A percentile compares a stretch with the other conserved stretches of the same genome.
Evolutionary conservation across 768 basidiomycete species (phyloP).

Genomic region (Boletus insuetus): DNA sequence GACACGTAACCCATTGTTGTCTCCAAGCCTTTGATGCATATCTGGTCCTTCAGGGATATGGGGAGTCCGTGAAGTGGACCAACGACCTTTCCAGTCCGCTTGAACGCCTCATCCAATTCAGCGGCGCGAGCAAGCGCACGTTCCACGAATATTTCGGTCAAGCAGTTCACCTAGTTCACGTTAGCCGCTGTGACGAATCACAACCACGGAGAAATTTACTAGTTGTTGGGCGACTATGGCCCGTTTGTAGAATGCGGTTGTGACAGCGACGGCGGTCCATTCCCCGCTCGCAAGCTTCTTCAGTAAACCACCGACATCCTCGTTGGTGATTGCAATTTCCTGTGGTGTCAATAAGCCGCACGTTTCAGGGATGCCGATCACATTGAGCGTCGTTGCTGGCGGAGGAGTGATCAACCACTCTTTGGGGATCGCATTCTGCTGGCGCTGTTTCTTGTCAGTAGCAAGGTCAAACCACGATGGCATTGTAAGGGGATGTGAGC

Average conservation of each 20-base stretch:
- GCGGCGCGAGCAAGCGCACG: conserved; percentile 61
- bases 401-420: conserved; percentile 60
- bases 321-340: conserved; percentile 62
- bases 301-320: conserved; percentile 45
- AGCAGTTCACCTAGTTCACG: conserved; percentile 61
- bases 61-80: conserved; percentile 79
- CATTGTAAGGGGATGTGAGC: conserved; percentile 1
- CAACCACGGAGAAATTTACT: conserved; percentile 38
- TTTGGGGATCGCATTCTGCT: conserved; percentile 55
- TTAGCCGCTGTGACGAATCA: not conserved
- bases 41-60: conserved; percentile 73
- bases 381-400: conserved; percentile 46
- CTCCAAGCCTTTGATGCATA: conserved; percentile 66
- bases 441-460: conserved; percentile 51
- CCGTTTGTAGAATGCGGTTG: conserved; percentile 71
- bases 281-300: conserved; percentile 50
- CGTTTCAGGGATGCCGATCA: conserved; percentile 50
- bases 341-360: conserved; percentile 54
- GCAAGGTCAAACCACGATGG: conserved; percentile 50
- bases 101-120: conserved; percentile 61
- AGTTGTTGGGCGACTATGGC: conserved; percentile 80
- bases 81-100: conserved; percentile 57
- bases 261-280: conserved; percentile 69
- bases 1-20: conserved; percentile 75
- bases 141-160: conserved; percentile 83